Percentiles rank a stretch among this genome's conserved stretches.
Evolutionary conservation across 176 grass and related monocot species (phyloP).

Genomic region (Triticum monococcum): DNA sequence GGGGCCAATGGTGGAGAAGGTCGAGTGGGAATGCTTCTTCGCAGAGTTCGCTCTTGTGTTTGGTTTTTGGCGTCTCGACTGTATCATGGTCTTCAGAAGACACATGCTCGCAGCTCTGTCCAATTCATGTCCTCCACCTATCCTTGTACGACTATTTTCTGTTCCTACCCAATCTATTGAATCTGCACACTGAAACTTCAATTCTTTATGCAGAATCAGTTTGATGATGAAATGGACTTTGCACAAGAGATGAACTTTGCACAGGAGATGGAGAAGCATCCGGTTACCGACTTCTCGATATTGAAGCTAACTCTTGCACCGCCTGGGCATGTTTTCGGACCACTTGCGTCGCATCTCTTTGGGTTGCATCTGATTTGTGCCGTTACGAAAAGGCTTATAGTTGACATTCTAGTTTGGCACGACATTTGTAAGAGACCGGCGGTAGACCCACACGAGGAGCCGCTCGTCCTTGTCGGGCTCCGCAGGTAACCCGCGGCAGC

Average conservation of each 20-base stretch:
- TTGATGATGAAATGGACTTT: background rate
- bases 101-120: background rate
- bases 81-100: background rate
- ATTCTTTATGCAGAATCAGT: background rate
- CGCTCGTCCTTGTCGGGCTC: no score
- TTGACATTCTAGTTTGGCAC: background rate
- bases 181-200: background rate
- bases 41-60: no score
- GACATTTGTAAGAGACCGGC: no score
- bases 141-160: no score
- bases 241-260: no score
- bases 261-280: background rate
- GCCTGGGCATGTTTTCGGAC: no score
- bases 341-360: background rate
- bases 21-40: no score
- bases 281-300: background rate
- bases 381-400: background rate
- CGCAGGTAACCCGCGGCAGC: no score
- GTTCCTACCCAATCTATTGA: no score
- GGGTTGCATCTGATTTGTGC: background rate
- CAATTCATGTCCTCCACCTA: background rate
- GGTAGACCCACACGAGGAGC: no score
- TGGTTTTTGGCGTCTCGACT: no score
- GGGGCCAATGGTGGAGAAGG: no score
- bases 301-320: background rate